A percentile compares a stretch with the other conserved stretches of the same genome.
Evolutionary conservation across 2,329 filamentous ascomycete genomes (phyloP).

Genomic region (Tolypocladium pustulatum): DNA sequence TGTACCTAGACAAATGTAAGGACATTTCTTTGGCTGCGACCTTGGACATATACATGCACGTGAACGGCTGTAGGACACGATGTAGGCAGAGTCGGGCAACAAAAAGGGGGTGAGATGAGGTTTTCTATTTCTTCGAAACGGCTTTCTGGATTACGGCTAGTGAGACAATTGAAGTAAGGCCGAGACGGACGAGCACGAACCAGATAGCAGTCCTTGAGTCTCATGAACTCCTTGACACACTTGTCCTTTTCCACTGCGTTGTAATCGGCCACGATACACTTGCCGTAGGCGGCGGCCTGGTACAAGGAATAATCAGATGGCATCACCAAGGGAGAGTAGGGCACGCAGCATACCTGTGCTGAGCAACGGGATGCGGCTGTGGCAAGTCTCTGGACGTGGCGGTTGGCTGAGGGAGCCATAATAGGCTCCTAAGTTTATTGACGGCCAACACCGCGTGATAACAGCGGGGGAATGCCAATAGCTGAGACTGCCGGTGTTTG

Average conservation of each 20-base stretch:
- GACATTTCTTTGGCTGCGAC: not conserved
- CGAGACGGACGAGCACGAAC: slow-evolving; percentile 36
- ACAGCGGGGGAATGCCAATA: no score
- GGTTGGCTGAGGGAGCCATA: slow-evolving; percentile 17
- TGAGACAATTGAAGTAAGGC: not conserved
- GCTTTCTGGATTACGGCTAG: slow-evolving; percentile 7
- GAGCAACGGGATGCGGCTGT: slow-evolving; percentile 44
- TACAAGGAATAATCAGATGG: not conserved
- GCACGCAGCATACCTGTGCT: slow-evolving; percentile 31
- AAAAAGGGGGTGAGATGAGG: not conserved
- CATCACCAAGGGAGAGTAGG: not conserved
- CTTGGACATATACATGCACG: not conserved
- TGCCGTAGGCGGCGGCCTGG: slow-evolving; percentile 77
- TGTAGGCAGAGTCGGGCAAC: not conserved
- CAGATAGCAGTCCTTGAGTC: slow-evolving; percentile 76
- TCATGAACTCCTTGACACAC: slow-evolving; percentile 76
- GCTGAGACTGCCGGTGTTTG: not conserved
- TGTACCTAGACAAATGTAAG: not conserved
- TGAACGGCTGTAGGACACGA: not conserved
- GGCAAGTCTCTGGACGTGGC: slow-evolving; percentile 46
- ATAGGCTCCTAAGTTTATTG: not conserved
- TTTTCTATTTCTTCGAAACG: slow-evolving; percentile 14
- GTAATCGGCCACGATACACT: slow-evolving; percentile 85
- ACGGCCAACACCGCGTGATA: not conserved
- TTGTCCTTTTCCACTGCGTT: slow-evolving; percentile 85